phyloP scores from a whole-genome alignment of 306 rosid species.

The Macrotyloma uniflorum region DNA sequence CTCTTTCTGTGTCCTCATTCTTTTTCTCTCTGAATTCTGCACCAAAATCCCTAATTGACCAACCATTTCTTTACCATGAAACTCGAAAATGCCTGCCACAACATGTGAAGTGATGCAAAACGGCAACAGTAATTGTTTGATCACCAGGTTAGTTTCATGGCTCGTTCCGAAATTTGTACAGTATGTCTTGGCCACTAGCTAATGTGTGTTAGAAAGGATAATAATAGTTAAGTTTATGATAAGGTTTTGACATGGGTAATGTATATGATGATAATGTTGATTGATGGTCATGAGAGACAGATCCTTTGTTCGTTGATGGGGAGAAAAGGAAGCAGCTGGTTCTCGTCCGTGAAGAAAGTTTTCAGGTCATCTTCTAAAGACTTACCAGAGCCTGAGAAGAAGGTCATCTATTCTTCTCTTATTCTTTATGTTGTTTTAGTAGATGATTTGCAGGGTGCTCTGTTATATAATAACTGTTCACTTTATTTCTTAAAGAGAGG shows the following conservation, averaged over 20 bases:
- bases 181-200: background rate
- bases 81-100: slow-evolving; percentile 20
- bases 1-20: background rate
- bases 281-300: slow-evolving; percentile 32
- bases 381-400: slow-evolving; percentile 53
- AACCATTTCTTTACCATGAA: slow-evolving; percentile 11
- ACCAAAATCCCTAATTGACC: background rate
- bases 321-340: slow-evolving; percentile 87
- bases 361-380: slow-evolving; percentile 78
- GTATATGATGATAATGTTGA: background rate
- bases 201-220: background rate
- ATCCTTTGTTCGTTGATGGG: slow-evolving; percentile 64
- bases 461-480: background rate
- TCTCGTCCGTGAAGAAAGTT: slow-evolving; percentile 89
- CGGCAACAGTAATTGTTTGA: background rate
- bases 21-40: slow-evolving; percentile 22
- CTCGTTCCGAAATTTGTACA: background rate
- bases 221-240: background rate
- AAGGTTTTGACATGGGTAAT: background rate
- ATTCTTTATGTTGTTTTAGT: background rate
- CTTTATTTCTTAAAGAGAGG: background rate
- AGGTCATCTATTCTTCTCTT: slow-evolving; percentile 45
- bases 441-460: background rate
- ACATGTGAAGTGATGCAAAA: slow-evolving; percentile 35
- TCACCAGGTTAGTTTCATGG: slow-evolving; percentile 42